phyloP scores from a whole-genome alignment of 495 filamentous ascomycete species.

The Poronia punctata region DNA sequence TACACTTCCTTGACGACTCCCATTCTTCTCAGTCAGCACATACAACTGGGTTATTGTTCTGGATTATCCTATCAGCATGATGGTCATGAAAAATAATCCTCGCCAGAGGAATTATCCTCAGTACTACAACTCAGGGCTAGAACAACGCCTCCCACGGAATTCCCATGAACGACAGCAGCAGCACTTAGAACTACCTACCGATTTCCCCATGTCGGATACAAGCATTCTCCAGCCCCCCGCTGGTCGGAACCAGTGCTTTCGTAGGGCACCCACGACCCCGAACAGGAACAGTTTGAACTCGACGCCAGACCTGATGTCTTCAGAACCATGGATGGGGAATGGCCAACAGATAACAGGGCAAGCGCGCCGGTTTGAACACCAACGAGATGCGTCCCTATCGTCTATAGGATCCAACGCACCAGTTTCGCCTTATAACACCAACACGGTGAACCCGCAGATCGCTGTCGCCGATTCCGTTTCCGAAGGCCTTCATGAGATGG shows the following conservation, averaged over 20 bases:
- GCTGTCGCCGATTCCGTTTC: conserved; percentile 36
- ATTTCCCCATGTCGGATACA: too few relatives aligned
- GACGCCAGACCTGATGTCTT: conserved; percentile 34
- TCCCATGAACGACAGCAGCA: too few relatives aligned
- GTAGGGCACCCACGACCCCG: conserved; percentile 5
- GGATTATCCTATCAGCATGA: too few relatives aligned
- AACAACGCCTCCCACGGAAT: too few relatives aligned
- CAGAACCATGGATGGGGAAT: conserved; percentile 33
- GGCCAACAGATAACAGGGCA: conserved; percentile 37
- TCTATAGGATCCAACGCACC: conserved; percentile 50
- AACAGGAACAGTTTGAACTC: conserved; percentile 22
- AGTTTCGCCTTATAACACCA: conserved; percentile 46
- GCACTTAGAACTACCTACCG: too few relatives aligned
- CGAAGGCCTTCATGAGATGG: conserved; percentile 33
- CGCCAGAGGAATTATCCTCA: too few relatives aligned
- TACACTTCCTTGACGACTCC: too few relatives aligned
- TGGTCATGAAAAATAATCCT: too few relatives aligned
- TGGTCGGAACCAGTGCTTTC: conserved; percentile 20
- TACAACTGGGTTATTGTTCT: too few relatives aligned
- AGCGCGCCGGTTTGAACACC: conserved; percentile 34
- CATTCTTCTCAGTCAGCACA: too few relatives aligned
- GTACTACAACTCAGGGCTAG: too few relatives aligned
- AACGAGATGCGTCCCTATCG: conserved; percentile 49
- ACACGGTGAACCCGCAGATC: conserved; percentile 46
- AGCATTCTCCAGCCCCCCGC: too few relatives aligned